Conservation (phyloP, 345 rosid species). For the Aethionema arabicum region DNA sequence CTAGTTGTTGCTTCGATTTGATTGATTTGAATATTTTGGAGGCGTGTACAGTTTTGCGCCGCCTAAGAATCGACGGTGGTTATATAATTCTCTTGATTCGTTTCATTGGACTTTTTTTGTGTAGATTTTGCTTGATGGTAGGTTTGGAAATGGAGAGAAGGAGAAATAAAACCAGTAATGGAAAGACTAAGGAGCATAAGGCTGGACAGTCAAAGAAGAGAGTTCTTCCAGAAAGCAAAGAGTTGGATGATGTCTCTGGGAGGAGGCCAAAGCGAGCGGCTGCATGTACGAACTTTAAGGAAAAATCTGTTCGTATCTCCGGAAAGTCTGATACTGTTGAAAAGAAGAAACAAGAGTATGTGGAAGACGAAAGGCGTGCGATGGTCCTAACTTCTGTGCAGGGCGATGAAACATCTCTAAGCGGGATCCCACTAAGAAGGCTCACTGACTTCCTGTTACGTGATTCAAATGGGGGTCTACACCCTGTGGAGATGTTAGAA, state of each 20-base stretch:
- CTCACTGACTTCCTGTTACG: slow-evolving; percentile 53
- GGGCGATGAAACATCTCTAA: slow-evolving; percentile 41
- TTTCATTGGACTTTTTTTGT: background rate
- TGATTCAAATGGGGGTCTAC: slow-evolving; percentile 41
- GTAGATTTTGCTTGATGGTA: background rate
- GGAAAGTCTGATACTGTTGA: slow-evolving; percentile 49
- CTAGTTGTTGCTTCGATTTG: background rate
- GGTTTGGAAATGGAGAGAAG: slow-evolving; percentile 26
- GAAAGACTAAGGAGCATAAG: slow-evolving; percentile 22
- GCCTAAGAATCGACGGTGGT: background rate
- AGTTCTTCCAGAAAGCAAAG: slow-evolving; percentile 29
- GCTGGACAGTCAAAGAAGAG: slow-evolving; percentile 38
- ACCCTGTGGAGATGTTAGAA: slow-evolving; percentile 62
- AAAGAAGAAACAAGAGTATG: slow-evolving; percentile 43
- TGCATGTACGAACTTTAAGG: slow-evolving; percentile 66
- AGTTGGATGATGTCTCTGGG: slow-evolving; percentile 23
- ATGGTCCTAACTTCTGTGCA: slow-evolving; percentile 39
- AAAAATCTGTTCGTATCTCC: slow-evolving; percentile 45
- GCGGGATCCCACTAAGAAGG: slow-evolving; percentile 37
- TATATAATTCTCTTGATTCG: background rate
- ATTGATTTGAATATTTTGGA: background rate
- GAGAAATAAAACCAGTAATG: slow-evolving; percentile 19
- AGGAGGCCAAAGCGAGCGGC: slow-evolving; percentile 78
- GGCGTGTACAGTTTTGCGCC: too few species aligned
- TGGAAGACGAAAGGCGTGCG: slow-evolving; percentile 55